Evolutionary conservation across 2,329 filamentous ascomycete genomes (phyloP), one percentile per base, ranked within the genome.

Genomic region (Mariannaea elegans): DNA sequence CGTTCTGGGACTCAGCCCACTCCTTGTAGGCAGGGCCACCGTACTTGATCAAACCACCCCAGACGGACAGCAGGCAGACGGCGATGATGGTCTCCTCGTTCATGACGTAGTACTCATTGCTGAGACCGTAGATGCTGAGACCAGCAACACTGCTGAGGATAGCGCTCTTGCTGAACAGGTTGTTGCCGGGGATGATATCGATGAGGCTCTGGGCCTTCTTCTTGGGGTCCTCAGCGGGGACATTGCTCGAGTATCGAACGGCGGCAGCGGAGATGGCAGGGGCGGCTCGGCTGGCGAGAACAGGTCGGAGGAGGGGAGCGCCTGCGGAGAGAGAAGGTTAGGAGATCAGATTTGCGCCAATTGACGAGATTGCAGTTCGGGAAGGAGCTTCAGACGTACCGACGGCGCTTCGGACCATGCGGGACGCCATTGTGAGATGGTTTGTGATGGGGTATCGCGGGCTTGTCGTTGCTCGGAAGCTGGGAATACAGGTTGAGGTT

Each of bases 61-160:
- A 99, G 77, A 98, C 92, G 77, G 90, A 93, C 76, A 98, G 84
- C 74, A 99, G 86, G 80, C 91, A 95, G 82, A 99, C 87, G 69
- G 92, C 92, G 76, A 97, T 92, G 77, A 99, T 91, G 66, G 94
- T 91, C 86, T 99, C 95, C 87, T 99, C 95, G 84, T 99, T 99
- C 82, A 99, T 87, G 78, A 99, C 93, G 82, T 97, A 98, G 85
- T 98, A 93, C 88, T 99, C 95, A 84, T 97, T 99, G 89, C 92
- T 96, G 82, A 99, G 93, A 75, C 93, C 95, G 77, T 95, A 97
- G 79, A 97, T 87, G 75, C 92, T 94, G 72, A 97, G 81, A 82
- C 91, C 94, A 75, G 95, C 92, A 68, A 90, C 90, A 73, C 93
- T 94, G 76, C 94, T 98, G 75, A 99, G 90, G 77, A 97, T 94